A percentile compares a stretch with the other conserved stretches of the same genome.
These are phyloP conservation scores for Arxiozyma bovina DNA, from an alignment of 1,139 yeast genomes.

Conservation along the genomic window DNA sequence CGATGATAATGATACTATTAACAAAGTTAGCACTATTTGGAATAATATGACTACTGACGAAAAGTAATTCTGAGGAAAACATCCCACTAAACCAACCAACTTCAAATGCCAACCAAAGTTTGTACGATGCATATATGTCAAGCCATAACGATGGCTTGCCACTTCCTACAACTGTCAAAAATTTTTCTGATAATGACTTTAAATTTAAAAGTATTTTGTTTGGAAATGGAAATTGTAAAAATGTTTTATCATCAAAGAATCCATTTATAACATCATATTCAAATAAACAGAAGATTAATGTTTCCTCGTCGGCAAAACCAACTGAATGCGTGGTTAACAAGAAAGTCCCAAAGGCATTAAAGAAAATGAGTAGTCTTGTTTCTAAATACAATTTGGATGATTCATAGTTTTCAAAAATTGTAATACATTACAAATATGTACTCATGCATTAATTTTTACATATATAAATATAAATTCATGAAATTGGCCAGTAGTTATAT, in stretches of 20 bases:
- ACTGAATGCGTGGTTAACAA: not conserved
- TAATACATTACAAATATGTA: not conserved
- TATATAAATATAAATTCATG: not conserved
- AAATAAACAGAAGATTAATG: not conserved
- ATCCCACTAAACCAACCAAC: not conserved
- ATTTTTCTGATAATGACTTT: too few species aligned
- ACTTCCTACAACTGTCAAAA: not conserved
- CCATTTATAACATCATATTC: not conserved
- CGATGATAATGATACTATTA: not conserved
- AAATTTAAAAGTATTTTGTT: too few species aligned
- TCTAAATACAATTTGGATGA: slow-evolving; percentile 20
- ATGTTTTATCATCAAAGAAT: not conserved
- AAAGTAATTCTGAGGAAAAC: not conserved
- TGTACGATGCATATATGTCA: not conserved
- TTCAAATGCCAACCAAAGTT: not conserved
- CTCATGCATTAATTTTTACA: not conserved
- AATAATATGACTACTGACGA: not conserved
- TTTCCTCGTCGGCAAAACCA: not conserved
- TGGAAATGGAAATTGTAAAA: not conserved
- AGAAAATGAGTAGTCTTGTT: slow-evolving; percentile 22
- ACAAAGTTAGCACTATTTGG: not conserved
- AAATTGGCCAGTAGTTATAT: too few species aligned
- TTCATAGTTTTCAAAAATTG: not conserved
- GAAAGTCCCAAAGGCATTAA: slow-evolving; percentile 21
- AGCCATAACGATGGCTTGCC: not conserved